Evolutionary conservation across 176 grass and related monocot genomes (phyloP), one percentile per base, ranked within the genome.

Genomic region (Musa itinerans): DNA sequence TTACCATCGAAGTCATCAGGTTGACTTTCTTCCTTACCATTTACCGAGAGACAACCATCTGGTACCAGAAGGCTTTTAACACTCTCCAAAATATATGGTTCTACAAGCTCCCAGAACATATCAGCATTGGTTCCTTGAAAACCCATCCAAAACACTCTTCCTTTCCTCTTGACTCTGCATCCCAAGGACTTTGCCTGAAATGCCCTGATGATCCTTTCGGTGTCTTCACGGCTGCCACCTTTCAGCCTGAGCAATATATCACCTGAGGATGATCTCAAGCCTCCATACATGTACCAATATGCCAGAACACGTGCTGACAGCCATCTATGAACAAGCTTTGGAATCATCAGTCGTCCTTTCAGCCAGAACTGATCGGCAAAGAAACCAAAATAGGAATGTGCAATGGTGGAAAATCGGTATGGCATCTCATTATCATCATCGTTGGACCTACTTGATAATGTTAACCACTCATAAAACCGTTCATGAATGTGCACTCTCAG

Each of bases 281-380:
- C 91, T 77, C 86, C 95, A 86, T 87, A 94, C 95, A 94, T 94
- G 76, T 92, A 99, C 95, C 91, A 94, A 69, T 99, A 99, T 68
- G 95, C 95, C 16, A 99, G 76, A 81, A 94, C 81, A 72, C 91
- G 85, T 77, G 91, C 78, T 50, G 90, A 89, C 52, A 99, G 78
- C 91, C 91, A 99, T 78, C 95, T 89, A 29, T 99, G 91, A 34
- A 88, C 83, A 83, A 99, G 88, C 84, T 88, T 94, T 19, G 95
- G 95, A 67, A 94, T 78, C 74, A 78, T 64, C 7, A 78, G 80
- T 73, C 78, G 84, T 9, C 84, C 80, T 67, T 92, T 94, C 58
- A 79, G 26, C 80, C 76, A 87, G 82, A 99, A 99, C 73, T 99
- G 90, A 17, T 89, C 83, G 11, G 88, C 90, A 74, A 94, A 94